phyloP scores from a whole-genome alignment of 2,329 filamentous ascomycete species.

The Scleromitrula shiraiana region DNA sequence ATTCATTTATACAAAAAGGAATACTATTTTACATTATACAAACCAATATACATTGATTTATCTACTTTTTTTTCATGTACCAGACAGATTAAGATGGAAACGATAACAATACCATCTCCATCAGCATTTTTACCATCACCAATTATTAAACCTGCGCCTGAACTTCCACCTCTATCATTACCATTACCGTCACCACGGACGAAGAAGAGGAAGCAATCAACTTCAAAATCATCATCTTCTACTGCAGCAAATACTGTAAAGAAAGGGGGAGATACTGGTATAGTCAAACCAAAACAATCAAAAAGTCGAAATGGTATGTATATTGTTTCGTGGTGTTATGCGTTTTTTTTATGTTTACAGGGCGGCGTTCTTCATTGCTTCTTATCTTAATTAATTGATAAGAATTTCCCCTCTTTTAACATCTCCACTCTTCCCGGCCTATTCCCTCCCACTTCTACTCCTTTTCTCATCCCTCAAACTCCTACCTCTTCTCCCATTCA shows the following conservation, averaged over 20 bases:
- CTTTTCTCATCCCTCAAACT: too few relatives aligned
- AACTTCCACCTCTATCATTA: slow-evolving; percentile 23
- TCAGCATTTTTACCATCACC: slow-evolving; percentile 43
- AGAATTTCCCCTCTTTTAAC: slow-evolving; percentile 9
- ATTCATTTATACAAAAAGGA: too few relatives aligned
- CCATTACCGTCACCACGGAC: slow-evolving; percentile 14
- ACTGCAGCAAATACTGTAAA: slow-evolving; percentile 20
- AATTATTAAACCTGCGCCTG: slow-evolving; percentile 23
- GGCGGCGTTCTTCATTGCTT: too few relatives aligned
- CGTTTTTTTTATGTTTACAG: too few relatives aligned
- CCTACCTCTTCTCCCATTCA: too few relatives aligned
- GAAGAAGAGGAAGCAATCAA: slow-evolving; percentile 21
- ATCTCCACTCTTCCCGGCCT: too few relatives aligned
- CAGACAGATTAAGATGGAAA: slow-evolving; percentile 48
- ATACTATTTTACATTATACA: too few relatives aligned
- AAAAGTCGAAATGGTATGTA: slow-evolving; percentile 67
- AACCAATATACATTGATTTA: too few relatives aligned
- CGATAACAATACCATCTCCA: slow-evolving; percentile 52
- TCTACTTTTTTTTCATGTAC: too few relatives aligned
- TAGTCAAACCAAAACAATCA: slow-evolving; percentile 60
- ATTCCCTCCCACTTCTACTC: too few relatives aligned
- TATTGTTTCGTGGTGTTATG: too few relatives aligned
- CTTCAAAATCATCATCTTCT: slow-evolving; percentile 17
- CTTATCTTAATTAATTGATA: slow-evolving; percentile 25
- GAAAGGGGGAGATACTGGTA: slow-evolving; percentile 26